Evolutionary conservation across 768 basidiomycete genomes (phyloP), one percentile per base, ranked within the genome.

Genomic region (Tephrocybe sp.): DNA sequence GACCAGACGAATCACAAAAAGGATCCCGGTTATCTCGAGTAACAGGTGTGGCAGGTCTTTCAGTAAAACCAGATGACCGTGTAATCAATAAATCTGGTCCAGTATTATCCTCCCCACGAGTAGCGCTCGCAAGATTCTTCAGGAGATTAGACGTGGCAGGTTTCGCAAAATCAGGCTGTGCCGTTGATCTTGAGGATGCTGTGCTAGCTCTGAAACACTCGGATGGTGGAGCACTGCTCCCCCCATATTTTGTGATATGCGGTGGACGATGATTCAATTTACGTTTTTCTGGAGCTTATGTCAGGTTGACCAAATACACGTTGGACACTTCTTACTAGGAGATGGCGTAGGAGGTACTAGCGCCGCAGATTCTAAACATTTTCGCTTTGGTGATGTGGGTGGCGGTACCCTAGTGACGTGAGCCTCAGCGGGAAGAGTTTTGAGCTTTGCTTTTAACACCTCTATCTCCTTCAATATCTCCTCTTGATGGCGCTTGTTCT

Each of bases 271-370:
- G 60, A 21, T 72, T 69, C 4, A 73, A 33, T 55, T 78, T 83
- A 53, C 76, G 70, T 60, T 78, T 75, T 65, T 65, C 70, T 72
- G 47, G 21, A 32, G 20, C 20, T 30, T 40, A 24, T 36, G 15
- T 36, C 11, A 36, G 34, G 8, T 4, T 7, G 23, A 23, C 55
- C 41, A 55, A 63, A 32, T 17, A 9, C 15, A 10, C 3, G 12
- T 14, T 15, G 50, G 36, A 65, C 76, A 32, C 11, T 2, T 20
- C 60, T 65, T 57, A 88, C 86, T 86, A 3, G 84, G 85, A 30
- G 88, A 87, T 8, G 88, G 88, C 0, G 83, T 85, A 0, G 77
- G 65, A 4, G 83, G 84, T 1, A 73, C 83, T 24, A 82, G 62
- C 12, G 79, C 60, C 2, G 67, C 64, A 3, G 70, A 53, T 8